Conservation (phyloP, 768 basidiomycete species). For the Mycena olivaceomarginata region DNA sequence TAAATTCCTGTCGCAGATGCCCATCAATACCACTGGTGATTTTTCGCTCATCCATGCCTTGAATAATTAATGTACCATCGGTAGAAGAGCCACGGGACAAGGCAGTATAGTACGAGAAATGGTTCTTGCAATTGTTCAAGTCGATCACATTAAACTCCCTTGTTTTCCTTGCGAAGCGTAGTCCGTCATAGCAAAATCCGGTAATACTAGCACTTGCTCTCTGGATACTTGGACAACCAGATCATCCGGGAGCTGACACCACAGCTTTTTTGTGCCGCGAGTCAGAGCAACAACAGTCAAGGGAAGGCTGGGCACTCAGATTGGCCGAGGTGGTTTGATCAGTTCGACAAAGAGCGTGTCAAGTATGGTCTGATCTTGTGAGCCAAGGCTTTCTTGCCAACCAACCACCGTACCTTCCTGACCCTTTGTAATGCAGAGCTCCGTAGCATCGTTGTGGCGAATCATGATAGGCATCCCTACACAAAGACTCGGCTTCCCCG, state of each 20-base stretch:
- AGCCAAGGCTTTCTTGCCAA: slow-evolving; percentile 5
- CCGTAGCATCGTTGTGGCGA: slow-evolving; percentile 54
- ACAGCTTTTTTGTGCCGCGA: no score
- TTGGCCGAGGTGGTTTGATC: no score
- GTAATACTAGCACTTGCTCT: no score
- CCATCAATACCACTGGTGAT: slow-evolving; percentile 52
- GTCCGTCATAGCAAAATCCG: no score
- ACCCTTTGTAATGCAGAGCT: slow-evolving; percentile 50
- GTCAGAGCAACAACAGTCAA: no score
- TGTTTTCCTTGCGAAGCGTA: no score
- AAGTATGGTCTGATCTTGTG: slow-evolving; percentile 39
- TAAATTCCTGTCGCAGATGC: slow-evolving; percentile 44
- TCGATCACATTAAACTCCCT: no score
- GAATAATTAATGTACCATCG: slow-evolving; percentile 51
- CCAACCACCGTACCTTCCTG: no score
- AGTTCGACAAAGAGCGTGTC: slow-evolving; percentile 45
- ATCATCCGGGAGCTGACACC: no score
- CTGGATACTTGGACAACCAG: no score
- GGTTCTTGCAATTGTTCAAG: no score
- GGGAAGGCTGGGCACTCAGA: no score
- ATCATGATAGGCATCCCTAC: slow-evolving; percentile 58
- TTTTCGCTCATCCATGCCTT: slow-evolving; percentile 48
- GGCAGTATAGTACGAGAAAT: slow-evolving; percentile 39
- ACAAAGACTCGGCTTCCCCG: slow-evolving; percentile 42
- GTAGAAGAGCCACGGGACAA: slow-evolving; percentile 50